Percentiles rank a stretch among this genome's conserved stretches.
Conservation (phyloP, 1,284 basidiomycete species). For the Microbotryum scabiosae region DNA sequence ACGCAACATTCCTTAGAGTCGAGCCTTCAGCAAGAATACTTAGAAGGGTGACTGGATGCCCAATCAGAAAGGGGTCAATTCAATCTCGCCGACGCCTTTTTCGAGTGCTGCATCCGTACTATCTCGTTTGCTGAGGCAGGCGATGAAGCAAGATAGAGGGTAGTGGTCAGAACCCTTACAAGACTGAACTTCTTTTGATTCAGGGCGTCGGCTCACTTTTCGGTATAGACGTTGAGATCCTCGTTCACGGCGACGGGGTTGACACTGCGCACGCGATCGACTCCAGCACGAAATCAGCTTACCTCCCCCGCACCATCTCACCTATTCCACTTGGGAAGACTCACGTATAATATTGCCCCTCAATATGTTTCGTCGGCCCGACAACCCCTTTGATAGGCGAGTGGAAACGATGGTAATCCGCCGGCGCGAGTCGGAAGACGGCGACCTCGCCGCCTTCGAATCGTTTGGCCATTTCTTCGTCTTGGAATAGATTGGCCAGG, state of each 20-base stretch:
- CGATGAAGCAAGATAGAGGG: slow-evolving; percentile 7
- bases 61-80: too few species aligned
- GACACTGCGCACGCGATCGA: slow-evolving; percentile 41
- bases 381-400: slow-evolving; percentile 57
- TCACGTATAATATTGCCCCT: slow-evolving; percentile 37
- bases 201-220: slow-evolving; percentile 46
- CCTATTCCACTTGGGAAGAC: slow-evolving; percentile 3
- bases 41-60: slow-evolving; percentile 8
- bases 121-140: too few species aligned
- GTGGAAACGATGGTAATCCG: slow-evolving; percentile 81
- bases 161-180: slow-evolving; percentile 16
- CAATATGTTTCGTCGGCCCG: slow-evolving; percentile 46
- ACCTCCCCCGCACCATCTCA: neutral
- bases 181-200: too few species aligned
- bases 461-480: slow-evolving; percentile 42
- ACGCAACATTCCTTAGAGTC: slow-evolving; percentile 16
- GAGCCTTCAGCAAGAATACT: slow-evolving; percentile 1
- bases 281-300: too few species aligned
- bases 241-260: slow-evolving; percentile 74
- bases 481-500: slow-evolving; percentile 53
- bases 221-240: slow-evolving; percentile 63
- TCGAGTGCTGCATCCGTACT: too few species aligned
- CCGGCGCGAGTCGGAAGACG: slow-evolving; percentile 66
- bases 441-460: slow-evolving; percentile 50
- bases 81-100: too few species aligned